A percentile compares a stretch with the other conserved stretches of the same genome.
Evolutionary conservation across 179 eudicot genomes (phyloP).

Genomic region (Beta corolliflora): DNA sequence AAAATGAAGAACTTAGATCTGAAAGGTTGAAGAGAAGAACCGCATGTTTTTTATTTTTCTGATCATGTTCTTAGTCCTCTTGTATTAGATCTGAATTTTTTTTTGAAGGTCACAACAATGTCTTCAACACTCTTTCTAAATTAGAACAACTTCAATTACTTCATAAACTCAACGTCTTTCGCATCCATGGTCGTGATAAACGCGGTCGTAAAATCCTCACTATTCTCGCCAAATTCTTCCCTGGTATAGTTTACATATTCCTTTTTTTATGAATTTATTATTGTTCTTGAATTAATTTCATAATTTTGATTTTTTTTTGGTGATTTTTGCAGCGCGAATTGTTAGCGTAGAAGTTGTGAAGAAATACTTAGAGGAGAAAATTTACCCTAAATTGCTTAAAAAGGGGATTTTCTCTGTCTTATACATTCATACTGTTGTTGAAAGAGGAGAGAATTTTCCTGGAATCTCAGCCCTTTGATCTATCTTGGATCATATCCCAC

Average conservation of each 20-base stretch:
- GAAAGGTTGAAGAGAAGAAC: too few relatives aligned
- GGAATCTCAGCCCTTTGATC: conserved; percentile 60
- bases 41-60: too few relatives aligned
- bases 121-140: conserved; percentile 3
- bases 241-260: too few relatives aligned
- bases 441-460: conserved; percentile 48
- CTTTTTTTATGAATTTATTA: too few relatives aligned
- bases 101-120: too few relatives aligned
- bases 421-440: conserved; percentile 59
- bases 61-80: too few relatives aligned
- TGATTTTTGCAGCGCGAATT: conserved; percentile 34
- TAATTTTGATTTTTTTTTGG: too few relatives aligned
- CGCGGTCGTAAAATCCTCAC: conserved; percentile 57
- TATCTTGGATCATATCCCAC: conserved; percentile 52
- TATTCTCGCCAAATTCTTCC: conserved; percentile 68
- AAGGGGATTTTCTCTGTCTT: conserved; percentile 41
- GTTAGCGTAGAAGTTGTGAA: conserved; percentile 52
- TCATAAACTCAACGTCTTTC: conserved; percentile 52
- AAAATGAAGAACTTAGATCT: too few relatives aligned
- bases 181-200: conserved; percentile 71
- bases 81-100: too few relatives aligned
- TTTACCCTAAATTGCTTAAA: conserved; percentile 45
- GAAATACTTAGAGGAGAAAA: conserved; percentile 53
- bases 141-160: conserved; percentile 42
- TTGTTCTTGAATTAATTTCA: not conserved